These are phyloP conservation scores for Rubia tinctorum DNA, from an alignment of 305 asterid species.

Conservation along the genomic window DNA sequence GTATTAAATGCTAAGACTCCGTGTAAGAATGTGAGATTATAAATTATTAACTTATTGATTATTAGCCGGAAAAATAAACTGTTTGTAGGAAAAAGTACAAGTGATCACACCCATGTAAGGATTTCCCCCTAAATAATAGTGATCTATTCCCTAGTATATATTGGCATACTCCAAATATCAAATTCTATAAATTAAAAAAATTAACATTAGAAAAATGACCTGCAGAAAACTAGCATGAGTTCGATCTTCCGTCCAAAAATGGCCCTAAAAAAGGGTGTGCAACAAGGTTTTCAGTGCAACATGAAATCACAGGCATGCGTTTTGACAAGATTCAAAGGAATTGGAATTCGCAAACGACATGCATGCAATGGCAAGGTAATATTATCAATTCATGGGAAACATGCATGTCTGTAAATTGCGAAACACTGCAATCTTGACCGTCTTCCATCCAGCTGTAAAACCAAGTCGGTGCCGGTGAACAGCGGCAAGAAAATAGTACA, in stretches of 20 bases:
- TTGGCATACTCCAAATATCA: no score
- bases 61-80: no score
- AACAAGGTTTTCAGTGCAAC: neutral
- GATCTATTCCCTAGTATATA: no score
- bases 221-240: neutral
- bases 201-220: neutral
- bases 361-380: neutral
- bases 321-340: neutral
- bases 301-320: constrained; percentile 8
- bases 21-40: no score
- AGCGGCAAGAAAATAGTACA: neutral
- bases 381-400: neutral
- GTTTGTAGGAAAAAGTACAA: no score
- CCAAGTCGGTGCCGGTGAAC: neutral
- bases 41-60: no score
- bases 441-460: constrained; percentile 9
- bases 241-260: neutral
- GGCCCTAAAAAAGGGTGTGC: neutral
- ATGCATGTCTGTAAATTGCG: neutral
- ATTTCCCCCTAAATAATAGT: no score
- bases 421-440: neutral
- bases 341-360: neutral
- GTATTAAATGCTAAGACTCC: no score
- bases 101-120: no score
- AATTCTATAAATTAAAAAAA: no score